Evolutionary conservation across 768 basidiomycete genomes (phyloP).

Genomic region (Russula dissimulans): DNA sequence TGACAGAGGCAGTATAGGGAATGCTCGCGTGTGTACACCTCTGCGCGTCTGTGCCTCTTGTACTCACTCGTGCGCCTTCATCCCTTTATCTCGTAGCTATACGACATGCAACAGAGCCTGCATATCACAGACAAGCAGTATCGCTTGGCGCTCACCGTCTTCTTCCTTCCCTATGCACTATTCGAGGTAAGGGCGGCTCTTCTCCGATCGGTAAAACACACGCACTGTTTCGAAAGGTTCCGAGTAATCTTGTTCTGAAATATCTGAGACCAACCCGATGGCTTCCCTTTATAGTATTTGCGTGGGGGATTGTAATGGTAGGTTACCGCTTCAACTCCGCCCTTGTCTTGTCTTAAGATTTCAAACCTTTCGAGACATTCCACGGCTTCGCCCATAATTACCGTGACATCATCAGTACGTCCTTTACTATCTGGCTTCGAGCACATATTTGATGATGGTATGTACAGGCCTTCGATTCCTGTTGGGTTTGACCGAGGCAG

Average conservation of each 20-base stretch:
- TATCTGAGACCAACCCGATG: not conserved
- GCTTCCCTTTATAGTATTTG: not conserved
- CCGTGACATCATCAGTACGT: not conserved
- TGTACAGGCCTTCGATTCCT: not conserved
- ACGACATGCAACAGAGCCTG: not conserved
- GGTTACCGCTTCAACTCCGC: not conserved
- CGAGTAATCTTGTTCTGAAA: not conserved
- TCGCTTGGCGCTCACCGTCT: not conserved
- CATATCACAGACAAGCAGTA: not conserved
- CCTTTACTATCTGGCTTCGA: not conserved
- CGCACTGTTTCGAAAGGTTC: not conserved
- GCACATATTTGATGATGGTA: not conserved
- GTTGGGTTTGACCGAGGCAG: not conserved
- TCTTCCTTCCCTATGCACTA: not conserved
- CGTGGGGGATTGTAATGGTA: not conserved
- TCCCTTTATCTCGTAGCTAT: not conserved
- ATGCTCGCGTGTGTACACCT: not conserved
- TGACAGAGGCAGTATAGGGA: not conserved
- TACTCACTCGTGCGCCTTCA: not conserved
- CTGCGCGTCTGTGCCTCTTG: not conserved
- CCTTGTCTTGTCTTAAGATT: too few relatives aligned
- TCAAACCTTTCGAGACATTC: not conserved
- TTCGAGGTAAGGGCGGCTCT: not conserved
- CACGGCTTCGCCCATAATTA: not conserved
- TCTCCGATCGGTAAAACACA: too few relatives aligned